A percentile compares a stretch with the other conserved stretches of the same genome.
These are phyloP conservation scores for Phytophthora rubi DNA, from an alignment of 352 stramenopile genomes.

Conservation along the genomic window DNA sequence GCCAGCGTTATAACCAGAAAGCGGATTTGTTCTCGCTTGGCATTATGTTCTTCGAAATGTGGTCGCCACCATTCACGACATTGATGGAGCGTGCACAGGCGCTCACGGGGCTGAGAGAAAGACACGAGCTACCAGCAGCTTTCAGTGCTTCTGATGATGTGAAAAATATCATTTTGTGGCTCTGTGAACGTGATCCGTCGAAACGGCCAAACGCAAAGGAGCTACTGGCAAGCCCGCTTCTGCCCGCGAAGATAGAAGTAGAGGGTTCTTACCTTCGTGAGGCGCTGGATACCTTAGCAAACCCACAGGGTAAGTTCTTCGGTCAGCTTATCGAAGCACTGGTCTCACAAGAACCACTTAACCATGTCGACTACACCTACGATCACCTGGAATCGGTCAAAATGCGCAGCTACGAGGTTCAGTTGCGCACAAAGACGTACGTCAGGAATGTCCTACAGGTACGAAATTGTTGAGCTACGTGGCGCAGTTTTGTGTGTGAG, in stretches of 20 bases:
- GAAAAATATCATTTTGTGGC: constrained; percentile 88
- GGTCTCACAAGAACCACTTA: constrained; percentile 74
- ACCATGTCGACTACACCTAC: constrained; percentile 88
- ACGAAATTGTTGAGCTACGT: constrained; percentile 6
- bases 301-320: constrained; percentile 91
- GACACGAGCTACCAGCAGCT: constrained; percentile 55
- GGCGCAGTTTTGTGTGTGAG: constrained; percentile 7
- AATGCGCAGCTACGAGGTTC: constrained; percentile 67
- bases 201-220: constrained; percentile 78
- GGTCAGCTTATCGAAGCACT: constrained; percentile 83
- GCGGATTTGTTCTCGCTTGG: constrained; percentile 96
- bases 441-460: constrained; percentile 76
- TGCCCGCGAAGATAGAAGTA: constrained; percentile 87
- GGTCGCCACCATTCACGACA: constrained; percentile 91
- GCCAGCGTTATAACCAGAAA: constrained; percentile 90
- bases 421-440: constrained; percentile 70
- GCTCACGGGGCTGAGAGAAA: constrained; percentile 79
- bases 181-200: constrained; percentile 81
- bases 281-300: constrained; percentile 85
- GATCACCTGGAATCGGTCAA: constrained; percentile 85
- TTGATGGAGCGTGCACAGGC: constrained; percentile 89
- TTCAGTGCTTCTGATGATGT: constrained; percentile 81
- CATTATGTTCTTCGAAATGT: constrained; percentile 97
- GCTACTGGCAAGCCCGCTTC: constrained; percentile 65
- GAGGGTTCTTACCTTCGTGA: constrained; percentile 85